Percentiles rank a stretch among this genome's conserved stretches.
Conservation (phyloP, 1,139 yeast species). For the Oligophagozyma castellii region DNA sequence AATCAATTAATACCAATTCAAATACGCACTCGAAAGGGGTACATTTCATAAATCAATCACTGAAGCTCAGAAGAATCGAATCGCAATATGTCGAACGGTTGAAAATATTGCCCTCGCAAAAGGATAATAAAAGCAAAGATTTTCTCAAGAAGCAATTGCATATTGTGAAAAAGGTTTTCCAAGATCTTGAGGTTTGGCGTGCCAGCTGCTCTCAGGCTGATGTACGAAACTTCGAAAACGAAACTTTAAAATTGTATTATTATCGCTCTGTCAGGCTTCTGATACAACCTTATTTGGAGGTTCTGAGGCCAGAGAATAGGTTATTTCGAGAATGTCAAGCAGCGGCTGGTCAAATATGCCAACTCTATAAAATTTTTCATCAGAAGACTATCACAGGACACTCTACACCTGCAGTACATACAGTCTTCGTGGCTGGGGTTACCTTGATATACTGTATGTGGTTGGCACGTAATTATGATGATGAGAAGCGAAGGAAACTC, state of each 20-base stretch:
- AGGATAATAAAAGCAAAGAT: constrained; percentile 9
- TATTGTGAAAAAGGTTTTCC: constrained; percentile 32
- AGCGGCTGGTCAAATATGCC: constrained; percentile 52
- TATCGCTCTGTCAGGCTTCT: constrained; percentile 41
- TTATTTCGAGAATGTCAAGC: constrained; percentile 47
- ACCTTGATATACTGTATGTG: constrained; percentile 47
- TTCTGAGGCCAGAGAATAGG: constrained; percentile 41
- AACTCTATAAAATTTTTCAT: constrained; percentile 42
- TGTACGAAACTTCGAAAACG: constrained; percentile 33
- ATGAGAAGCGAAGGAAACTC: constrained; percentile 31
- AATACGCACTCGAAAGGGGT: constrained; percentile 23
- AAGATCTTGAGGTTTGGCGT: constrained; percentile 39
- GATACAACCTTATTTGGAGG: constrained; percentile 44
- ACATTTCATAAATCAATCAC: constrained; percentile 39
- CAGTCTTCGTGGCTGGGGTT: constrained; percentile 49
- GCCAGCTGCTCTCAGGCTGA: constrained; percentile 27
- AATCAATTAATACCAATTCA: constrained; percentile 1
- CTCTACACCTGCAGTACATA: constrained; percentile 47
- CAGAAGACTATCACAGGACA: constrained; percentile 44
- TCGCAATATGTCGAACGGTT: constrained; percentile 40
- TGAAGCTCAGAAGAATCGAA: constrained; percentile 40
- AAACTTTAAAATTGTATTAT: constrained; percentile 39
- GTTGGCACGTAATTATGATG: constrained; percentile 44
- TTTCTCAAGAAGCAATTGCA: constrained; percentile 27
- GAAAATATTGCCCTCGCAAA: constrained; percentile 25